phyloP scores from a whole-genome alignment of 2,329 filamentous ascomycete species.

The Aureobasidium sp. region DNA sequence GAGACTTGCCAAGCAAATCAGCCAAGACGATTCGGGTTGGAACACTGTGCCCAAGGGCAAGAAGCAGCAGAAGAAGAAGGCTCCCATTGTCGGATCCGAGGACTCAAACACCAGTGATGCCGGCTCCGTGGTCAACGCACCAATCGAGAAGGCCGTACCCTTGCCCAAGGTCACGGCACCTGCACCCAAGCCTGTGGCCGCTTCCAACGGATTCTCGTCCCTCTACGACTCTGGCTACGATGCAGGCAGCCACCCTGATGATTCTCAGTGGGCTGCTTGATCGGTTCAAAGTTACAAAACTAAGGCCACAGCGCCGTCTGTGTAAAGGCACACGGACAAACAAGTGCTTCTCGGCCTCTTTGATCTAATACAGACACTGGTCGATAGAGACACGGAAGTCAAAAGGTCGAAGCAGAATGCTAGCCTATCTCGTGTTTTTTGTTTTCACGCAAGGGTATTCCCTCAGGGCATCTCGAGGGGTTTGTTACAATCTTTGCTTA shows the following conservation, averaged over 20 bases:
- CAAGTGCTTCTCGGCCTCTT: neutral
- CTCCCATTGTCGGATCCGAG: neutral
- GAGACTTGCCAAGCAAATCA: constrained; percentile 40
- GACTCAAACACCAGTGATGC: constrained; percentile 14
- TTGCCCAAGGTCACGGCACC: constrained; percentile 8
- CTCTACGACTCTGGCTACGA: constrained; percentile 13
- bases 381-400: neutral
- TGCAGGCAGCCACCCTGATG: constrained; percentile 25
- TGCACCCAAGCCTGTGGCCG: constrained; percentile 2
- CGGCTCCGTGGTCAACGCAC: constrained; percentile 7
- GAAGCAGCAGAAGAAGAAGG: constrained; percentile 48
- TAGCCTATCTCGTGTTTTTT: neutral
- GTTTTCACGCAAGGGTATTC: constrained; percentile 6
- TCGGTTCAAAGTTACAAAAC: neutral
- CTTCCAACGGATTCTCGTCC: constrained; percentile 17
- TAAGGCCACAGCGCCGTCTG: neutral
- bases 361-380: neutral
- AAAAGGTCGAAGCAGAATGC: neutral
- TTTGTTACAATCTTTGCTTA: neutral
- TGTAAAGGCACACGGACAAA: neutral
- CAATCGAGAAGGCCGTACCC: constrained; percentile 13
- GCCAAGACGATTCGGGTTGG: constrained; percentile 48
- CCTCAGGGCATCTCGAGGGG: constrained; percentile 5
- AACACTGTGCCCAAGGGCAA: constrained; percentile 48
- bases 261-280: constrained; percentile 31